Base-by-base conservation (phyloP, 805 yeast species). In the Yarrowia sp. region DNA sequence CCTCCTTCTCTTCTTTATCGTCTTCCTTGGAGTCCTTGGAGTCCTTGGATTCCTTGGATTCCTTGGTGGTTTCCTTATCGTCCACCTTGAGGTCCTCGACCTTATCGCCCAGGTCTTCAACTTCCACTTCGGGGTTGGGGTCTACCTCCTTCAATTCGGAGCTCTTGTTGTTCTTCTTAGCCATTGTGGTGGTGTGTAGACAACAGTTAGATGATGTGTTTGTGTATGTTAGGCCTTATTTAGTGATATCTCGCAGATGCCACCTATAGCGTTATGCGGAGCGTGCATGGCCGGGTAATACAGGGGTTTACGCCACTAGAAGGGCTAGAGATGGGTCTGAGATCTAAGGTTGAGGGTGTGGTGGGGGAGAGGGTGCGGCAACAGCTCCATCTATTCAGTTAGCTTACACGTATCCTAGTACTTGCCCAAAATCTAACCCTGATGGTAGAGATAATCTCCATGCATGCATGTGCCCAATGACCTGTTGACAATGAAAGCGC, bases 31-130 rank as follows among this genome's bases (percentile, higher is more conserved):
- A 11, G 12, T 41, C 65, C 36, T 41, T n/a, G 12, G 40, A 38
- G 22, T 45, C 56, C 38, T 15, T 15, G 15, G 26, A 66, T 38
- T 55, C 52, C 52, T 68, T 67, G 9, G 36, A n/a, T 10, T 45
- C 68, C 46, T 65, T 55, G 59, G 68, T 40, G 16, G 69, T 52
- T 45, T 70, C 66, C 56, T 46, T 42, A 36, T 68, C 69, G 40
- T 45, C 69, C 12, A 49, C 61, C 35, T 61, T 40, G 9, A 35
- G 52, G 38, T 55, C 45, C 16, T 40, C 48, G 8, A 48, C 43
- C 66, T 69, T 36, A 9, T 67, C 58, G 46, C 32, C 41, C 14
- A 46, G 61, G 36, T 63, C 56, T 38, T 63, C 56, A 14, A 41
- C 46, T 36, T 48, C 67, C 3, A 40, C 56, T 11, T 48, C 56